phyloP scores from a whole-genome alignment of 352 stramenopile species.

The Nothophytophthora sp. region DNA sequence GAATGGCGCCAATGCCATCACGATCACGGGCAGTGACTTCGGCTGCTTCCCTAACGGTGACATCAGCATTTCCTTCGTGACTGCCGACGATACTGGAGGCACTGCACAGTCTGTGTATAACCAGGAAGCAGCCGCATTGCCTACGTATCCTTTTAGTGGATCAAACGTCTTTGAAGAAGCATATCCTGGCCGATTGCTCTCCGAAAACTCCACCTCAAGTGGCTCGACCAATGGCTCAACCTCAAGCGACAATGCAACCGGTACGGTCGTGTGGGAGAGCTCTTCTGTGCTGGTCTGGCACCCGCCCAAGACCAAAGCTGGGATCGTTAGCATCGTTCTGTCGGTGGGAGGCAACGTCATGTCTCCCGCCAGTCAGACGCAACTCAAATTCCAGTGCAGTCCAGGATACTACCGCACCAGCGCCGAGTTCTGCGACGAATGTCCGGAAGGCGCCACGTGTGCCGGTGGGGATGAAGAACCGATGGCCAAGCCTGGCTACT shows the following conservation, averaged over 20 bases:
- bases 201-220: constrained; percentile 4
- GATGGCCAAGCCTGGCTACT: constrained; percentile 50
- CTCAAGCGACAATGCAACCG: constrained; percentile 19
- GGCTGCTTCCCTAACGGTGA: constrained; percentile 63
- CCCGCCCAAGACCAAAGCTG: constrained; percentile 59
- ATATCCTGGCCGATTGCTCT: constrained; percentile 1
- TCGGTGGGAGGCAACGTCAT: constrained; percentile 64
- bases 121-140: not conserved
- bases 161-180: constrained; percentile 3
- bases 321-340: constrained; percentile 50
- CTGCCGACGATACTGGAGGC: too few relatives aligned
- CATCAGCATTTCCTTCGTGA: constrained; percentile 50
- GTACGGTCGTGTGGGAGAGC: constrained; percentile 51
- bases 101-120: constrained; percentile 17
- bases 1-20: constrained; percentile 60
- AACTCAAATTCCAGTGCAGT: constrained; percentile 68
- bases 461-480: constrained; percentile 49
- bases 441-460: constrained; percentile 49
- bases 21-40: constrained; percentile 64
- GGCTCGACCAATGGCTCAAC: constrained; percentile 5
- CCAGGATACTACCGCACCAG: constrained; percentile 51
- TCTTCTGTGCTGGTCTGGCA: constrained; percentile 50
- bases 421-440: constrained; percentile 49
- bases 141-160: not conserved
- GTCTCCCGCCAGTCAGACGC: constrained; percentile 54